Percentiles rank a stretch among this genome's conserved stretches.
These are phyloP conservation scores for Boletus insuetus DNA, from an alignment of 768 basidiomycete species.

Conservation along the genomic window DNA sequence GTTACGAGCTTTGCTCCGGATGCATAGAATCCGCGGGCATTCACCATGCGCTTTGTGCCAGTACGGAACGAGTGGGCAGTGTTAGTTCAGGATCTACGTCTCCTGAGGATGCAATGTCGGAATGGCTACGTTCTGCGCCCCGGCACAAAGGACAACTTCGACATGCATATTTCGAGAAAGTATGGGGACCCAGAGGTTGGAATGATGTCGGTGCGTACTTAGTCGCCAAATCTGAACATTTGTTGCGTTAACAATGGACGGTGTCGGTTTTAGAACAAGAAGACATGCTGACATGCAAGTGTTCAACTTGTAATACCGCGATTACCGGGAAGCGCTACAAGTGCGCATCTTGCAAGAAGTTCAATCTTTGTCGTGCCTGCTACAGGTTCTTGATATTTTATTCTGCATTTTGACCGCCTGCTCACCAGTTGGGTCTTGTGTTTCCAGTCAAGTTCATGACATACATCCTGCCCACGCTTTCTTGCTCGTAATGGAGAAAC, in stretches of 20 bases:
- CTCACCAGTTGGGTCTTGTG: background rate
- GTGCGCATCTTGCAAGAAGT: constrained; percentile 77
- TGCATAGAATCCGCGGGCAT: constrained; percentile 81
- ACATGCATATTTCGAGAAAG: constrained; percentile 83
- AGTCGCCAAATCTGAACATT: background rate
- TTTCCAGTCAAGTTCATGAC: constrained; percentile 78
- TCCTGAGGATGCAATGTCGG: constrained; percentile 53
- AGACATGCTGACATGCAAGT: constrained; percentile 59
- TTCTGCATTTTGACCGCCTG: background rate
- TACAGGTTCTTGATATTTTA: constrained; percentile 54
- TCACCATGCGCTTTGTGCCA: constrained; percentile 68
- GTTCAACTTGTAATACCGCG: constrained; percentile 75
- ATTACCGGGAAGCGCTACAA: constrained; percentile 72
- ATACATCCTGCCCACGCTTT: constrained; percentile 90
- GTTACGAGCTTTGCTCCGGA: constrained; percentile 81
- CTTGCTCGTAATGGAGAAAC: constrained; percentile 71
- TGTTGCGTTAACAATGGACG: constrained; percentile 3
- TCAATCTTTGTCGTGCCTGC: constrained; percentile 79
- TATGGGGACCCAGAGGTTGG: constrained; percentile 85
- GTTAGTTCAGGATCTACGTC: constrained; percentile 42
- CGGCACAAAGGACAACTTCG: constrained; percentile 71
- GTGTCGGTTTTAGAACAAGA: constrained; percentile 58
- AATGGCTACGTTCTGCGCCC: constrained; percentile 66
- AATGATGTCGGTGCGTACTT: constrained; percentile 74
- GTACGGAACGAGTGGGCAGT: constrained; percentile 28